A percentile compares a stretch with the other conserved stretches of the same genome.
These are phyloP conservation scores for Mycena sp. DNA, from an alignment of 1,284 basidiomycete genomes.

Conservation along the genomic window DNA sequence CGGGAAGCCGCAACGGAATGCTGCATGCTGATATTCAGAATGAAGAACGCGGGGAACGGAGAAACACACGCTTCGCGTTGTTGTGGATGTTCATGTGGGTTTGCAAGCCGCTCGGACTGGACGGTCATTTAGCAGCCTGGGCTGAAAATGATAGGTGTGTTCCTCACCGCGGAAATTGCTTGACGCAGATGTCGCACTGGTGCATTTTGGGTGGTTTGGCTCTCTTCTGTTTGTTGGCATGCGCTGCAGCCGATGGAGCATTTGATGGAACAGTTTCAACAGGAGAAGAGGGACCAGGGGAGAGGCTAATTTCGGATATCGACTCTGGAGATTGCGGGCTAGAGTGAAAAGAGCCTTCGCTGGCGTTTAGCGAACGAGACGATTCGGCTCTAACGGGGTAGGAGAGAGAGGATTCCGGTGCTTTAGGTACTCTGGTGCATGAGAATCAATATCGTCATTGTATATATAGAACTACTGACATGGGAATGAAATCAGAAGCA, in stretches of 20 bases:
- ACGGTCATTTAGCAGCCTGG: background rate
- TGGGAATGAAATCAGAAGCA: constrained; percentile 22
- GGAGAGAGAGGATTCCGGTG: background rate
- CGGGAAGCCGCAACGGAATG: constrained; percentile 62
- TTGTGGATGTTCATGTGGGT: constrained; percentile 81
- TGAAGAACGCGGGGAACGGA: background rate
- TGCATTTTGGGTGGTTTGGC: constrained; percentile 52
- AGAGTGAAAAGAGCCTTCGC: background rate
- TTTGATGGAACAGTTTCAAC: constrained; percentile 8
- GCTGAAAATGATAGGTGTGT: background rate
- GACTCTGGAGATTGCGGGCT: background rate
- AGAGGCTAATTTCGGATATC: background rate
- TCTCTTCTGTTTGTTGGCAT: no score
- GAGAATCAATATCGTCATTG: no score
- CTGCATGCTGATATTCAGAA: constrained; percentile 42
- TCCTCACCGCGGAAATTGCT: constrained; percentile 60
- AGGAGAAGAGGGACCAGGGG: background rate
- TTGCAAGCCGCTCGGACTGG: constrained; percentile 67
- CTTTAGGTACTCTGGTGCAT: constrained; percentile 9
- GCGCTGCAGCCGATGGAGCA: no score
- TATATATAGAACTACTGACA: background rate
- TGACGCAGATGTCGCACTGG: constrained; percentile 62
- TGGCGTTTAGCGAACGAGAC: background rate
- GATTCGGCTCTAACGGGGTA: background rate
- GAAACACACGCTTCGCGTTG: constrained; percentile 65